phyloP scores from a whole-genome alignment of 140 eudicot genomes.

The Senecio squalidus region DNA sequence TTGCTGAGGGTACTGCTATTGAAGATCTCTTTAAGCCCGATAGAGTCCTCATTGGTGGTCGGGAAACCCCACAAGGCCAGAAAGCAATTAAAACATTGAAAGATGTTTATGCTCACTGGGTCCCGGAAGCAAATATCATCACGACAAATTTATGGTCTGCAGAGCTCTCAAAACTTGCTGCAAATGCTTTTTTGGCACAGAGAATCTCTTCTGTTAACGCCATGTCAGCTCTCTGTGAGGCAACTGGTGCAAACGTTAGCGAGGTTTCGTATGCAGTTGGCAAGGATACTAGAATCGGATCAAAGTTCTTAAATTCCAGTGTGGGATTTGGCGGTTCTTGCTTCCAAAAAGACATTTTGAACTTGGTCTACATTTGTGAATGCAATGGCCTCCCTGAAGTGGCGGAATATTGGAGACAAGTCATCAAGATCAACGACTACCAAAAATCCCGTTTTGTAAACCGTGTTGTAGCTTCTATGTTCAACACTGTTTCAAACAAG shows the following conservation, averaged over 20 bases:
- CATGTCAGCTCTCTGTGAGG: constrained; percentile 58
- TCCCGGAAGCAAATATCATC: constrained; percentile 54
- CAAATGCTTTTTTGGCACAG: constrained; percentile 63
- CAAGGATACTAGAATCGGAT: constrained; percentile 55
- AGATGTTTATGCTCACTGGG: constrained; percentile 59
- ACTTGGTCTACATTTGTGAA: constrained; percentile 63
- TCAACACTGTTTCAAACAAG: constrained; percentile 60
- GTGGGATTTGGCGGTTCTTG: constrained; percentile 72
- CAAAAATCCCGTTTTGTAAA: constrained; percentile 64
- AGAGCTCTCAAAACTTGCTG: constrained; percentile 68
- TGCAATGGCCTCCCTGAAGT: constrained; percentile 71
- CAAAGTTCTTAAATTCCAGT: constrained; percentile 55
- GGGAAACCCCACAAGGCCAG: constrained; percentile 60
- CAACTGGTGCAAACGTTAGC: constrained; percentile 55
- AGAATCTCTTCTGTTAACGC: constrained; percentile 54
- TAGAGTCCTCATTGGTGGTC: constrained; percentile 60
- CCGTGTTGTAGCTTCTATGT: constrained; percentile 67
- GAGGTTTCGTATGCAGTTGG: constrained; percentile 58
- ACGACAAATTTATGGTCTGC: constrained; percentile 70
- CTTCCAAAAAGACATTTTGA: constrained; percentile 55
- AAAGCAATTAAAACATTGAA: constrained; percentile 49
- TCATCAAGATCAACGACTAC: constrained; percentile 60
- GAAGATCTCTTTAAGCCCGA: constrained; percentile 49
- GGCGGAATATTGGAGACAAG: constrained; percentile 67
- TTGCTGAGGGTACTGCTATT: constrained; percentile 60